Evolutionary conservation across 1,284 basidiomycete genomes (phyloP), one percentile per base, ranked within the genome.

Genomic region (Tetrapyrgos nigripes): DNA sequence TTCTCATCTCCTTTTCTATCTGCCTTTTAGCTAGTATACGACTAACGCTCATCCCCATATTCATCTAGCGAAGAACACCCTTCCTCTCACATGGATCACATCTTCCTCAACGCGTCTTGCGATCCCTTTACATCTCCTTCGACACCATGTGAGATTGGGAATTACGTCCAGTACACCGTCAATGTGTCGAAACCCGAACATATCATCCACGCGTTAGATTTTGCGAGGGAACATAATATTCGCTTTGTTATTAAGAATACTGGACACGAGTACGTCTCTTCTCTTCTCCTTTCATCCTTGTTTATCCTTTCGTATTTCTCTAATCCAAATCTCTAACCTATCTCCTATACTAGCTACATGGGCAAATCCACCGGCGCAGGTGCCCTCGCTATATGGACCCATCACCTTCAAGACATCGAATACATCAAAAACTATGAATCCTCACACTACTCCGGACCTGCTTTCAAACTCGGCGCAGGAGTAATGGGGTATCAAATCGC

Each of bases 231-330:
- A 29, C 57, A 68, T 31, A 68, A 68, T 49, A 59, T 70, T 19
- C 64, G 67, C 3, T 63, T 70, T 37, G 64, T 68, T 6, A 54
- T 68, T 17, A 61, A 62, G 21, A 67, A 67, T 44, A 67, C 68
- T 4, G 68, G 68, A 10, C 68, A 70, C 51, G 68, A 70, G 60
- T 67, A 47, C 2, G 62, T 62, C 3, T 29, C 13, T 40, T 17
- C 13, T 5, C 17, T 40, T 33, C 31, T 35, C 24, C 10, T 31
- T 33, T 3, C 43, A 40, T 21, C 23, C 4, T 13, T 3, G 6
- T 29, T 29, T 5, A 21, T 10, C n/a, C 29, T 31, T 24, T 40
- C 11, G 3, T 24, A 28, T 29, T 37, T 23, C 6, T n/a, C n/a
- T n/a, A n/a, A n/a, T n/a, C n/a, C n/a, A n/a, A n/a, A 17, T 40